Base-by-base conservation (phyloP, 2,329 filamentous ascomycete genomes). In the Pseudogymnoascus sp. region DNA sequence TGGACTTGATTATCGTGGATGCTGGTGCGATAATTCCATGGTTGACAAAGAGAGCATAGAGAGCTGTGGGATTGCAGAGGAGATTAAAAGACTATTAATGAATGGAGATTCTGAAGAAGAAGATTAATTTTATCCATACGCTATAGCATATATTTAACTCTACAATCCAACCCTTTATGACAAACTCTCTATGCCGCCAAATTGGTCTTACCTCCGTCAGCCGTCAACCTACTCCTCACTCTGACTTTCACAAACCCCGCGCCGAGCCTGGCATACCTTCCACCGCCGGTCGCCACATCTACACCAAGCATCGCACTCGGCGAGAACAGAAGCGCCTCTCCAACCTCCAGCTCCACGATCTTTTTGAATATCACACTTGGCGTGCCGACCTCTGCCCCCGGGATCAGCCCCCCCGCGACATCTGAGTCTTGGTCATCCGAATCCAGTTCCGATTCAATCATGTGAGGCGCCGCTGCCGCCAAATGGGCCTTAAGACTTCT, bases 291-390 rank as follows among this genome's bases (percentile, higher is more conserved):
- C 28, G 61, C 58, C 60, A 61, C 61, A 16, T 62, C 41, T 30
- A 67, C 59, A 38, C 63, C 65, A 11, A 81, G 57, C n/a, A 78
- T 67, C 0, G 78, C 77, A 50, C 73, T 76, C 0, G 79, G 76
- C 22, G 75, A 74, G 65, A 81, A 83, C 0, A 82, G 65, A 3
- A 83, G 66, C 0, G 78, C 79, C 63, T 81, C 74, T 0, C 81
- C 81, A 0, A 76, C 77, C 6, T 71, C 68, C 18, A 84, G 67
- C n/a, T 67, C 65, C 33, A 81, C 76, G 37, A 83, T 81, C n/a
- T 73, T 66, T 1, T 71, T 67, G 63, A 82, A 79, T 0, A 79
- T 63, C 2, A 58, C 60, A 14, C 68, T 66, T 6, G 65, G 62
- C 3, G 68, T 63, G 22, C 68, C 65, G 37, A 66, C 25, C 20